Conservation (phyloP, 805 yeast species). For the Pachysolen tannophilus region DNA sequence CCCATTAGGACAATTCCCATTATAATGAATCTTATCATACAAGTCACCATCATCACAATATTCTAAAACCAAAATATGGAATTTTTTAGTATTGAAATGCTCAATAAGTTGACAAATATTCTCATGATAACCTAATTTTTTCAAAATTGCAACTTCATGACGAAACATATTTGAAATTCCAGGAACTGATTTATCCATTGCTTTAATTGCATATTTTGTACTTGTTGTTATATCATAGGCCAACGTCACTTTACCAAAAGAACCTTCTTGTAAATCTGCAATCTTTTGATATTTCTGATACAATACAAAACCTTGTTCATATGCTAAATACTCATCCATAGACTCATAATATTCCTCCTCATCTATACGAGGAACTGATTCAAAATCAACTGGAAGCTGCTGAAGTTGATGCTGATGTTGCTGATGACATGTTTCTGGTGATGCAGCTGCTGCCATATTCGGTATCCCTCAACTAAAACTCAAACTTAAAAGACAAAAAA, state of each 20-base stretch:
- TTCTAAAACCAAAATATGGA: slow-evolving; percentile 53
- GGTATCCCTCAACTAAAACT: too few relatives aligned
- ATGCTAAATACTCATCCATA: slow-evolving; percentile 30
- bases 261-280: slow-evolving; percentile 43
- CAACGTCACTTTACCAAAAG: slow-evolving; percentile 53
- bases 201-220: slow-evolving; percentile 43
- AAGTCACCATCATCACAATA: slow-evolving; percentile 61
- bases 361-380: too few relatives aligned
- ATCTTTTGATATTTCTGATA: slow-evolving; percentile 34
- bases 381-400: background rate
- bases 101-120: slow-evolving; percentile 54
- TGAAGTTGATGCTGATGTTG: background rate
- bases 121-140: slow-evolving; percentile 34
- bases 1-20: slow-evolving; percentile 12
- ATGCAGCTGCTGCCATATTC: too few relatives aligned
- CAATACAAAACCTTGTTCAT: slow-evolving; percentile 30
- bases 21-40: slow-evolving; percentile 42
- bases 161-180: slow-evolving; percentile 38
- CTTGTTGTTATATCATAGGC: slow-evolving; percentile 31
- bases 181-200: slow-evolving; percentile 36
- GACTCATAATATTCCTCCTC: slow-evolving; percentile 5
- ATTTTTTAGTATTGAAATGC: slow-evolving; percentile 43
- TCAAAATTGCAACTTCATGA: slow-evolving; percentile 43
- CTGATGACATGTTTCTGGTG: too few relatives aligned
- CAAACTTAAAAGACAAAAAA: too few relatives aligned